Conservation (phyloP, 2,329 filamentous ascomycete genomes). For the Neofusicoccum laricinum region DNA sequence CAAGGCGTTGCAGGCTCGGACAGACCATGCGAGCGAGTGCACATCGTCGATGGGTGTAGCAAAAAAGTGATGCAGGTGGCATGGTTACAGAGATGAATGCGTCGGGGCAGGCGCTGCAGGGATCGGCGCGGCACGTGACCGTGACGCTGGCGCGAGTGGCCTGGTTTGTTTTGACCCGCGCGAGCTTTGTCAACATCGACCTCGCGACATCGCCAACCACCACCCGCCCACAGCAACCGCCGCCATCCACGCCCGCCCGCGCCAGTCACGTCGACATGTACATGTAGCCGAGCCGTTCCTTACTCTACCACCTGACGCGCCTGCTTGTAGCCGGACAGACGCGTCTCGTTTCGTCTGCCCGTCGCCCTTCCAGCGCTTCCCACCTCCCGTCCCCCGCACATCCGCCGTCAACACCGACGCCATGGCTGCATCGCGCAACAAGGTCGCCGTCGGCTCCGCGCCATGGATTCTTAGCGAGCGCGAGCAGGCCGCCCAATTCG, state of each 20-base stretch:
- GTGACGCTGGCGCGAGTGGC: background rate
- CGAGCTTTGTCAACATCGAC: background rate
- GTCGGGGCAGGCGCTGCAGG: background rate
- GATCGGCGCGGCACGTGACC: background rate
- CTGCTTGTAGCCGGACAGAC: background rate
- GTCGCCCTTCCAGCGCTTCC: background rate
- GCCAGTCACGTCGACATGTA: background rate
- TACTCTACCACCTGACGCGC: background rate
- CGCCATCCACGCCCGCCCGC: background rate
- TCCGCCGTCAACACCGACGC: background rate
- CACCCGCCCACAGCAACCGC: slow-evolving; percentile 6
- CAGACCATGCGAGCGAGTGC: no score
- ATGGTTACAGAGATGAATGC: no score
- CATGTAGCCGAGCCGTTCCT: background rate
- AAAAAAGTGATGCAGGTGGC: no score
- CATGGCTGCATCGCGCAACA: slow-evolving; percentile 25
- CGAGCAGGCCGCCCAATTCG: slow-evolving; percentile 70
- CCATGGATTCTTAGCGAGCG: slow-evolving; percentile 86
- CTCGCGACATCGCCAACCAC: slow-evolving; percentile 1
- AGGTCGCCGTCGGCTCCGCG: slow-evolving; percentile 68
- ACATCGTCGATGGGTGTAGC: no score
- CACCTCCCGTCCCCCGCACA: background rate
- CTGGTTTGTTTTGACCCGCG: background rate
- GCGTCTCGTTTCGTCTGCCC: background rate
- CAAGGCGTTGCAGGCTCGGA: no score